Percentiles rank a stretch among this genome's conserved stretches.
Conservation (phyloP, 2,329 filamentous ascomycete genomes). For the Metarhizium guizhouense region DNA sequence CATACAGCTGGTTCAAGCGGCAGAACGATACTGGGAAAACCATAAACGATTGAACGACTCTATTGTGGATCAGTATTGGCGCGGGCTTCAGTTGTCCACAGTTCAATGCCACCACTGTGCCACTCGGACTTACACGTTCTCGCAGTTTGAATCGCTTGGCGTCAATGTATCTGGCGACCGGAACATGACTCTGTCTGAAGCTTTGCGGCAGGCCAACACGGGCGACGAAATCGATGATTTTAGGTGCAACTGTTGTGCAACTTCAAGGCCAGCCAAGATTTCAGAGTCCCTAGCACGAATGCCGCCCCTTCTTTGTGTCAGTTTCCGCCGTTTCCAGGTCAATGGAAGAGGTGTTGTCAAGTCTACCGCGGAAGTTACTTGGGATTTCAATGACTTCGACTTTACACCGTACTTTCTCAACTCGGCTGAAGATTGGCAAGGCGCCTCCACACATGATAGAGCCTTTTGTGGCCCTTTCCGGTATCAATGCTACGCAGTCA, state of each 20-base stretch:
- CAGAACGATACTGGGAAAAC: conserved; percentile 63
- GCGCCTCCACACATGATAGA: conserved; percentile 21
- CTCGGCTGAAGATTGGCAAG: conserved; percentile 18
- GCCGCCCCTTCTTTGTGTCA: conserved; percentile 69
- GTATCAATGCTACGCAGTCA: conserved; percentile 82
- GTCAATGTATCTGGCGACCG: conserved; percentile 27
- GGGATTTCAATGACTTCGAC: conserved; percentile 64
- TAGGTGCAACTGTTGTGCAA: conserved; percentile 67
- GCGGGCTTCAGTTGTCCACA: conserved; percentile 63
- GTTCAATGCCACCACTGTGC: conserved; percentile 56
- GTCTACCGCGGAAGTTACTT: conserved; percentile 62
- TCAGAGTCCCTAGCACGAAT: conserved; percentile 69
- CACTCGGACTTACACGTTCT: conserved; percentile 37
- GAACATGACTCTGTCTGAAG: conserved; percentile 43
- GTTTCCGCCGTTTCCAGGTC: conserved; percentile 54
- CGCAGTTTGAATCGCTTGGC: conserved; percentile 45
- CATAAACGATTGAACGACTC: conserved; percentile 63
- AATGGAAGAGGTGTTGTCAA: conserved; percentile 42
- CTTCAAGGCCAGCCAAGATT: conserved; percentile 50
- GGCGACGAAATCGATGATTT: conserved; percentile 60
- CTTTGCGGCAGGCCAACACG: conserved; percentile 59
- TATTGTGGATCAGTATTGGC: conserved; percentile 73
- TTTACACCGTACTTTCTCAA: conserved; percentile 35
- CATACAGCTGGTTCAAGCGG: conserved; percentile 41
- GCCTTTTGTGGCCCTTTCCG: conserved; percentile 48